Evolutionary conservation across 768 basidiomycete genomes (phyloP).

Genomic region (Tricholomella constricta): DNA sequence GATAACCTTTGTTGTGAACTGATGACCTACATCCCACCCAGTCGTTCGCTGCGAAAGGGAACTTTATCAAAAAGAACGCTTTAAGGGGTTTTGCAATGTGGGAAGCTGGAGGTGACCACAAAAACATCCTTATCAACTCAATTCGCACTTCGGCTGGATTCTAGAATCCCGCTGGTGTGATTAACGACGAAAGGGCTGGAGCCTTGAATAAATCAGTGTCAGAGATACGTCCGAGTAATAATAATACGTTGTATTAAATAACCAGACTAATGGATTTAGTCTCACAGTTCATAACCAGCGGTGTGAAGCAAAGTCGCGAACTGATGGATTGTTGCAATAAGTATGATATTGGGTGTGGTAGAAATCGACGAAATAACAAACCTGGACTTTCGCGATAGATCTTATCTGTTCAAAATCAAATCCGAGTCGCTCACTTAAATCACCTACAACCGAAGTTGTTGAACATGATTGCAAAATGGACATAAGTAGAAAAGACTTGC

Average conservation of each 20-base stretch:
- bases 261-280: neutral
- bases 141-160: conserved; percentile 36
- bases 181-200: too few species aligned
- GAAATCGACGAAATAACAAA: conserved; percentile 27
- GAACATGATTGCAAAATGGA: conserved; percentile 1
- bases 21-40: conserved; percentile 12
- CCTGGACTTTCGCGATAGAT: conserved; percentile 88
- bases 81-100: conserved; percentile 71
- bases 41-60: conserved; percentile 55
- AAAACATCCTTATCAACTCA: conserved; percentile 47
- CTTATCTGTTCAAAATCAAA: conserved; percentile 84
- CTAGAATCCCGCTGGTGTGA: conserved; percentile 4
- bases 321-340: conserved; percentile 31
- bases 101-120: conserved; percentile 69
- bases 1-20: neutral
- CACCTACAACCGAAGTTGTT: conserved; percentile 46
- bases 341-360: neutral
- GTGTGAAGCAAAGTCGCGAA: conserved; percentile 72
- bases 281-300: conserved; percentile 55
- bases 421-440: conserved; percentile 75
- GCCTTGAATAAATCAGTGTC: neutral
- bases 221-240: neutral
- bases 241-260: neutral
- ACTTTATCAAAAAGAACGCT: conserved; percentile 51
- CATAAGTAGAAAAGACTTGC: conserved; percentile 37